Evolutionary conservation across 2,329 filamentous ascomycete species (phyloP), one percentile per base, ranked within the genome.

Genomic region (Curvularia verruculosa): DNA sequence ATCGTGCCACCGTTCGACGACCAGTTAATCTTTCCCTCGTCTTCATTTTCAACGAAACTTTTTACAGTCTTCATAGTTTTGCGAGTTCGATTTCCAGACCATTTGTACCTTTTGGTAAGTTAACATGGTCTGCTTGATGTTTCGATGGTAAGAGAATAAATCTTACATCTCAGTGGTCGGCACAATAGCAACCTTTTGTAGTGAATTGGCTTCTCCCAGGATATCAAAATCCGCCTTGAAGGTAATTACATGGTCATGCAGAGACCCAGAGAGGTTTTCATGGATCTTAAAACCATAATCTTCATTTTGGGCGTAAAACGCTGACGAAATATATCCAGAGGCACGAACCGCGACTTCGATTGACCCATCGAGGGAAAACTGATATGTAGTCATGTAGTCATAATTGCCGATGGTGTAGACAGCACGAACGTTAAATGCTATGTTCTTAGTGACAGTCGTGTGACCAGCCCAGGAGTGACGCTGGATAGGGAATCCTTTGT

Each of bases 321-420:
- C 43, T 18, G 28, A 31, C 10, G 43, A 45, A 3, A 46, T 46
- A 13, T 46, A 46, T 23, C 43, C 43, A 4, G 43, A 46, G 28
- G 43, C 43, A 18, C 43, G 43, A 46, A 46, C 26, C 5, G 28
- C 26, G 18, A 46, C 43, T 46, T 46, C 43, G 23, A 46, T 46
- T 3, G 43, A 46, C 12, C 43, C 43, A 34, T 46, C 43, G 18
- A 46, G 43, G 26, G 43, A 46, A 28, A 46, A 46, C 5, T 46
- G 43, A 31, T 46, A 46, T 13, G 43, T 46, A 31, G n/a, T 31
- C 43, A 46, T 46, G 43, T 46, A 46, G 43, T 46, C 43, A 18
- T 46, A 46, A 19, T 46, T 46, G 26, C 43, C 43, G 15, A 46
- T 46, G 15, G 43, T 46, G 43, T 31, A 46, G 26, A 46, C n/a